Evolutionary conservation across 768 basidiomycete genomes (phyloP), one percentile per base, ranked within the genome.

Genomic region (Phanerochaete carnosa): DNA sequence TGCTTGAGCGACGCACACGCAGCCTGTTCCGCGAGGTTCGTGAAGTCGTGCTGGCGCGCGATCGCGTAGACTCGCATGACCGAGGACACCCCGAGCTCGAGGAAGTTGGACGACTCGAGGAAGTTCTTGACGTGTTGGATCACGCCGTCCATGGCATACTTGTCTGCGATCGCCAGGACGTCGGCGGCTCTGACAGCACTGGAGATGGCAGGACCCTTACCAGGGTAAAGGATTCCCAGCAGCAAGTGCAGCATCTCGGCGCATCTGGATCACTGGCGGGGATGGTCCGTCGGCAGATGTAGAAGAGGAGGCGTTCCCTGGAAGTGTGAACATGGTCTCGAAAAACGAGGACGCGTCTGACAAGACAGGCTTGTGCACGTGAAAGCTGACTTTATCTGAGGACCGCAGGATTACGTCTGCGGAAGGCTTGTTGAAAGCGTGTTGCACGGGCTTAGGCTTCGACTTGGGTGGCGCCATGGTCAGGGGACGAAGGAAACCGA

Each of bases 321-420:
- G 83, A 32, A 86, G 71, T 11, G 78, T 75, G 65, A 87, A 82
- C 73, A 84, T 79, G 59, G 78, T 77, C 57, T 75, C 75, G 65
- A 87, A 86, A 68, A 87, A 81, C 11, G 84, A 77, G 25, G 86
- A 87, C 1, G 83, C 80, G 32, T 84, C 69, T n/a, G 82, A 77
- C 26, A 87, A 73, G 54, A 86, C 74, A 45, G 80, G 65, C 64
- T 81, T 84, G 77, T 81, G 81, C 49, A 82, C 78, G 59, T 77
- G 77, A 69, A 85, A 86, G 60, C 75, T 71, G 63, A 75, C 72
- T 29, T 70, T 68, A 66, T 86, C 85, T 57, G 80, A 80, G 5
- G 83, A 81, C 59, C 82, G 79, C 43, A 87, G 73, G 58, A 86
- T 78, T 54, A 85, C 72, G 63, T 86, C 83, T 13, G 65, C 66